A percentile compares a stretch with the other conserved stretches of the same genome.
Conservation (phyloP, 768 basidiomycete species). For the Neoboletus subvelutipes region DNA sequence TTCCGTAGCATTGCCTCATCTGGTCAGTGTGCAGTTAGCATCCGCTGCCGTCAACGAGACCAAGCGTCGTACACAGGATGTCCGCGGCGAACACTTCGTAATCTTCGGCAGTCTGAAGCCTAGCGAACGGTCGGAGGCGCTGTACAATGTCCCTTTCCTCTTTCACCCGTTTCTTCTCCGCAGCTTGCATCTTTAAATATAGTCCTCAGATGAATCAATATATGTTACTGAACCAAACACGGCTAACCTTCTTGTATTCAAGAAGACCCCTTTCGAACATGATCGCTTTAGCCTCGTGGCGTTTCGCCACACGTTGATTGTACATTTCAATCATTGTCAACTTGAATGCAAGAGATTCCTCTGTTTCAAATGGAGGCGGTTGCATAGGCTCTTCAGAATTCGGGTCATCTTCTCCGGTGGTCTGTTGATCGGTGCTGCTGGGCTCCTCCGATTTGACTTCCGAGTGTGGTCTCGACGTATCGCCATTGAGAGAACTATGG, state of each 20-base stretch:
- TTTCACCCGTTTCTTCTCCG: constrained; percentile 85
- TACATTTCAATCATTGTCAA: constrained; percentile 89
- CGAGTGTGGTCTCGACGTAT: constrained; percentile 27
- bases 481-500: constrained; percentile 38
- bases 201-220: neutral
- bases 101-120: constrained; percentile 87
- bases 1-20: constrained; percentile 88
- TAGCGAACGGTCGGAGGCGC: constrained; percentile 86
- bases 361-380: constrained; percentile 80
- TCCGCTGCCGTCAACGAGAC: neutral
- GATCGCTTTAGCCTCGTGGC: constrained; percentile 80
- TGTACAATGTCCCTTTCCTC: constrained; percentile 92
- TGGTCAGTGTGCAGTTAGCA: constrained; percentile 32
- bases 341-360: constrained; percentile 84
- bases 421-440: constrained; percentile 31
- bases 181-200: constrained; percentile 71
- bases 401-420: constrained; percentile 54
- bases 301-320: constrained; percentile 81
- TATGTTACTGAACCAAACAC: too few species aligned
- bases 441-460: constrained; percentile 46
- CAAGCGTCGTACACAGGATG: constrained; percentile 74
- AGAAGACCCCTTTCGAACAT: constrained; percentile 91
- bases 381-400: constrained; percentile 63
- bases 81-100: constrained; percentile 88
- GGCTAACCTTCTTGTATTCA: constrained; percentile 88